A percentile compares a stretch with the other conserved stretches of the same genome.
These are phyloP conservation scores for Aspergillus pseudoterreus DNA, from an alignment of 2,329 filamentous ascomycete genomes.

Conservation along the genomic window DNA sequence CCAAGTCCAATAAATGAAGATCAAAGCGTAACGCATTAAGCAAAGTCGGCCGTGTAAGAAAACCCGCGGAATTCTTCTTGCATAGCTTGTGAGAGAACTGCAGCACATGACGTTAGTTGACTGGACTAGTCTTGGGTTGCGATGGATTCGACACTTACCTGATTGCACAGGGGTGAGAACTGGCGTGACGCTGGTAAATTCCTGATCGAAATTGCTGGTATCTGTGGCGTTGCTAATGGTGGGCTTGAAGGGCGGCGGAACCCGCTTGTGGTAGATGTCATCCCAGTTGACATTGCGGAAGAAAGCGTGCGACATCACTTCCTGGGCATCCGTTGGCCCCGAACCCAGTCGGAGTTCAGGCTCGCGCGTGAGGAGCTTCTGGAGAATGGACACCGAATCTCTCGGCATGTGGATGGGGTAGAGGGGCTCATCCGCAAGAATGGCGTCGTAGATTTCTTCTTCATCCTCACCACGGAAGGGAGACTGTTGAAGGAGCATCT, in stretches of 20 bases:
- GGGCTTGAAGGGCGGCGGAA: conserved; percentile 84
- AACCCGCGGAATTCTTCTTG: conserved; percentile 99
- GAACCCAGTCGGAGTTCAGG: conserved; percentile 89
- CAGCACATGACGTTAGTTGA: conserved; percentile 13
- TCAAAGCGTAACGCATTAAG: conserved; percentile 43
- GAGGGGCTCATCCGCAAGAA: conserved; percentile 92
- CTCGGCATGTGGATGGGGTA: conserved; percentile 99
- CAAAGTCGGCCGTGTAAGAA: conserved; percentile 92
- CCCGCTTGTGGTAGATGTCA: conserved; percentile 93
- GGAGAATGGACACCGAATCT: conserved; percentile 94
- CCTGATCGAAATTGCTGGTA: conserved; percentile 99
- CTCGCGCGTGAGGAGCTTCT: conserved; percentile 94
- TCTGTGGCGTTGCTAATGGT: conserved; percentile 88
- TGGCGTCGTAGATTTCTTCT: conserved; percentile 98
- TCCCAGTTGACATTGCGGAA: conserved; percentile 99
- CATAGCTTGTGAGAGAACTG: conserved; percentile 96
- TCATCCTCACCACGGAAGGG: conserved; percentile 98
- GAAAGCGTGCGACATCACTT: conserved; percentile 98
- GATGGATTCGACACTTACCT: conserved; percentile 56
- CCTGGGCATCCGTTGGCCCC: conserved; percentile 93
- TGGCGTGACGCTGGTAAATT: conserved; percentile 97
- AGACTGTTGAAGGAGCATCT: conserved; percentile 98
- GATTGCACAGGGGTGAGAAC: conserved; percentile 96
- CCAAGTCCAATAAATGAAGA: conserved; percentile 14
- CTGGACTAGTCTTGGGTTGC: background rate